Conservation (phyloP, 768 basidiomycete genomes). For the Sistotremastrum suecicum region DNA sequence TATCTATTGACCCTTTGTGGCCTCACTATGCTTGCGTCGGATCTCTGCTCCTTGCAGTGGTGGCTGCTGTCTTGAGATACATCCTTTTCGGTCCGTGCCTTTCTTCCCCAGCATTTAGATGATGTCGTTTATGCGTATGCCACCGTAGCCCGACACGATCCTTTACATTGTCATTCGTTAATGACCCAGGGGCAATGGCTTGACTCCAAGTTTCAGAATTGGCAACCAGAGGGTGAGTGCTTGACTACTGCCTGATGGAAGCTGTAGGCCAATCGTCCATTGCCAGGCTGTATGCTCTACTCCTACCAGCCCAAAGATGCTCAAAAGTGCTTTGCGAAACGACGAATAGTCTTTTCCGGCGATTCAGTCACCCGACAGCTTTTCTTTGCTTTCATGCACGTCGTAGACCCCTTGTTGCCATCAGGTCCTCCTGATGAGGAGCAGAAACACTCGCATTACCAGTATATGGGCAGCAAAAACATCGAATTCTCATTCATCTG, state of each 20-base stretch:
- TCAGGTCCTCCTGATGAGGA: slow-evolving; percentile 36
- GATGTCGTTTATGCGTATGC: background rate
- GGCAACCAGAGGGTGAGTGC: slow-evolving; percentile 75
- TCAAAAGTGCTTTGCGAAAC: slow-evolving; percentile 37
- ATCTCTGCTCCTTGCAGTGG: slow-evolving; percentile 23
- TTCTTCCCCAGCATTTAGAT: background rate
- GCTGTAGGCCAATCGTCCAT: background rate
- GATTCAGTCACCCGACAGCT: slow-evolving; percentile 73
- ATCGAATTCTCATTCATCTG: slow-evolving; percentile 50
- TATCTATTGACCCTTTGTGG: slow-evolving; percentile 29
- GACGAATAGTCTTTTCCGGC: slow-evolving; percentile 63
- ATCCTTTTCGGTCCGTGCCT: slow-evolving; percentile 29
- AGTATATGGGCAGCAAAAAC: slow-evolving; percentile 29
- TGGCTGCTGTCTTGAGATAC: slow-evolving; percentile 29
- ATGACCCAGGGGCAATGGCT: slow-evolving; percentile 68
- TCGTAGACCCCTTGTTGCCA: slow-evolving; percentile 44
- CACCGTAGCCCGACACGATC: slow-evolving; percentile 51
- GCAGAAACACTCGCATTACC: slow-evolving; percentile 57
- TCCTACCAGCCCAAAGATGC: slow-evolving; percentile 43
- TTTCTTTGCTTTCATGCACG: slow-evolving; percentile 59
- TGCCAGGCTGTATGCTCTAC: slow-evolving; percentile 67
- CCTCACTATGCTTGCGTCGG: slow-evolving; percentile 32
- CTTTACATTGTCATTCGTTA: slow-evolving; percentile 57
- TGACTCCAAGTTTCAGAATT: slow-evolving; percentile 48
- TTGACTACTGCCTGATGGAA: slow-evolving; percentile 4